phyloP scores from a whole-genome alignment of 192 early-diverging fungal species.

The Rhizophlyctis rosea region DNA sequence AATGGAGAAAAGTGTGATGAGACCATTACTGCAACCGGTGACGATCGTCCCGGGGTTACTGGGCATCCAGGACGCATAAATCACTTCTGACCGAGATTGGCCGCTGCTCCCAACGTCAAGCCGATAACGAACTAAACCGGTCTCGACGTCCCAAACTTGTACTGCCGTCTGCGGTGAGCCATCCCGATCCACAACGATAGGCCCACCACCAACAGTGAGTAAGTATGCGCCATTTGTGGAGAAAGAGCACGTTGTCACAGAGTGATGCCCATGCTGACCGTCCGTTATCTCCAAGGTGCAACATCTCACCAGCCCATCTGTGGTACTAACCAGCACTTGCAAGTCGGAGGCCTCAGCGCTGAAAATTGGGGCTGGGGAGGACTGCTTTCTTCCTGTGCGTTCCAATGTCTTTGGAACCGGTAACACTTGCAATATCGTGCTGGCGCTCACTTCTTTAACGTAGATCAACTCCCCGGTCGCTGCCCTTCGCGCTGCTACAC shows the following conservation, averaged over 20 bases:
- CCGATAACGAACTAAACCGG: background rate
- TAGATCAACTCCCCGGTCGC: background rate
- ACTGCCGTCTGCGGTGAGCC: background rate
- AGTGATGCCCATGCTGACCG: background rate
- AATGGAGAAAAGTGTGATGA: background rate
- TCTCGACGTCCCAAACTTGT: background rate
- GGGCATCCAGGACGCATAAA: background rate
- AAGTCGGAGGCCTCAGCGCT: background rate
- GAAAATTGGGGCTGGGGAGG: background rate
- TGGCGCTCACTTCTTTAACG: background rate
- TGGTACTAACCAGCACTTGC: too few relatives aligned
- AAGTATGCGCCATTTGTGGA: background rate
- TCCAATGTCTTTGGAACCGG: background rate
- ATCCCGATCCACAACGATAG: background rate
- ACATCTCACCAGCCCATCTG: too few relatives aligned
- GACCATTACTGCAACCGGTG: background rate
- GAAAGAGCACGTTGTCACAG: background rate
- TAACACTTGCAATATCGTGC: background rate
- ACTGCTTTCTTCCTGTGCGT: background rate
- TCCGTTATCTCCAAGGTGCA: too few relatives aligned
- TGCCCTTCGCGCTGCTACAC: background rate
- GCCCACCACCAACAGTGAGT: background rate
- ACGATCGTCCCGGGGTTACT: background rate
- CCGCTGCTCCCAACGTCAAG: background rate
- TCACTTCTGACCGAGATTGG: background rate